Base-by-base conservation (phyloP, 345 rosid species). In the Mangifera indica region DNA sequence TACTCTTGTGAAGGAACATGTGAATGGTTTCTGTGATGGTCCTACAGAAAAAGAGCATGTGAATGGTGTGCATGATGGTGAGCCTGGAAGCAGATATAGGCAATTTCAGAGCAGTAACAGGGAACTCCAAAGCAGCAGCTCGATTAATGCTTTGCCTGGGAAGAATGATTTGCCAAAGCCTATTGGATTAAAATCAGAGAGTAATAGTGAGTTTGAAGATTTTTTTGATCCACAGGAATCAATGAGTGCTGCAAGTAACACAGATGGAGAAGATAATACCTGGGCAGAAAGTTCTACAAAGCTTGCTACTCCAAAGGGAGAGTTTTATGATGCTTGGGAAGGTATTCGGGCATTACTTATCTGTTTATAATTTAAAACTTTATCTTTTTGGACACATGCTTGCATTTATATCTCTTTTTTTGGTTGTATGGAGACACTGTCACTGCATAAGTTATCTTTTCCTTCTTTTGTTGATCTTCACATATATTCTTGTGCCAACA, bases 321-420 rank as follows among this genome's bases (percentile, higher is more conserved):
- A 89, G 75, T 93, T 89, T 66, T 91, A 68, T 74, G 98, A 93
- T 85, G 96, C 97, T 72, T 82, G 84, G 75, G 98, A 91, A 70
- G 98, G 98, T 93, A 91, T 48, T 73, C 74, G 4, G 37, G 46
- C 62, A 70, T 66, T 62, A 12, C 34, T 72, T 70, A n/a, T 52
- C 42, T 57, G 60, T 69, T n/a, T 24, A 13, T 21, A 2, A 22
- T 25, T 63, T 29, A 64, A 9, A 10, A 25, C 3, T 15, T 18
- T 66, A 15, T 56, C 7, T 49, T 15, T 60, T 42, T 66, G 70
- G 59, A 3, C 20, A 1, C 11, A 2, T 53, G 12, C 2, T 11
- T 67, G 48, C 60, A 22, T 57, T 6, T 44, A 12, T 69, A 15
- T 40, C 21, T 25, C 18, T 58, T 4, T 18, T 57, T 69, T 25